These are phyloP conservation scores for Pyrenopolyporus hunteri DNA, from an alignment of 495 filamentous ascomycete genomes.

Conservation along the genomic window DNA sequence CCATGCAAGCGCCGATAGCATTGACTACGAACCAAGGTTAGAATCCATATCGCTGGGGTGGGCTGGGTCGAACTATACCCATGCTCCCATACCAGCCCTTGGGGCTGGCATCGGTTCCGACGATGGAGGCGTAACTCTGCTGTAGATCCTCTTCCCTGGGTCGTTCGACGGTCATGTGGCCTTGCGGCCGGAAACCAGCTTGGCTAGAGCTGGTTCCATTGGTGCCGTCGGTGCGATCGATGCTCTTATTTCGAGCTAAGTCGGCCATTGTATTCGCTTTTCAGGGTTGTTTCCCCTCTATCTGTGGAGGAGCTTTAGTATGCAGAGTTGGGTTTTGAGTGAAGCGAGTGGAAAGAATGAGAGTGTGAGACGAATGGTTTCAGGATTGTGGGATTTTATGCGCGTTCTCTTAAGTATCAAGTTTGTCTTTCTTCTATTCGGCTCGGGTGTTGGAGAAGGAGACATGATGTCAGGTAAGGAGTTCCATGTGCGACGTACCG, in stretches of 20 bases:
- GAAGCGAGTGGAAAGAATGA: no score
- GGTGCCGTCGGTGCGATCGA: slow-evolving; percentile 31
- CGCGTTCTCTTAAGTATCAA: not conserved
- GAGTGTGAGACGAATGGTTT: not conserved
- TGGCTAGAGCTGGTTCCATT: slow-evolving; percentile 28
- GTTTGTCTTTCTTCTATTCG: not conserved
- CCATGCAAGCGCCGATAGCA: slow-evolving; percentile 74
- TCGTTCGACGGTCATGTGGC: slow-evolving; percentile 78
- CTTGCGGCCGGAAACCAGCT: slow-evolving; percentile 49
- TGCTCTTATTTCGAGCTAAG: slow-evolving; percentile 20
- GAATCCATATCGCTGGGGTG: not conserved
- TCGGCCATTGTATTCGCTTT: slow-evolving; percentile 31
- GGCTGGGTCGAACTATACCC: slow-evolving; percentile 60
- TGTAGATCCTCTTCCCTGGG: slow-evolving; percentile 85
- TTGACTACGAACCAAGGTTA: slow-evolving; percentile 61
- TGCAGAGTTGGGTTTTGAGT: no score
- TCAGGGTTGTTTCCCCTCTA: not conserved
- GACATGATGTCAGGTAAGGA: not conserved
- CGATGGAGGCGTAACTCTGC: slow-evolving; percentile 81
- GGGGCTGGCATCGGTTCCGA: slow-evolving; percentile 71
- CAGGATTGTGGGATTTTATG: no score
- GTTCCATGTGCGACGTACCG: not conserved
- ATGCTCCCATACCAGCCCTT: slow-evolving; percentile 92
- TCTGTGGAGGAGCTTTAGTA: slow-evolving; percentile 6
- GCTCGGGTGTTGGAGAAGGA: not conserved